A percentile compares a stretch with the other conserved stretches of the same genome.
Conservation (phyloP, 305 asterid genomes). For the Nicotiana rustica region DNA sequence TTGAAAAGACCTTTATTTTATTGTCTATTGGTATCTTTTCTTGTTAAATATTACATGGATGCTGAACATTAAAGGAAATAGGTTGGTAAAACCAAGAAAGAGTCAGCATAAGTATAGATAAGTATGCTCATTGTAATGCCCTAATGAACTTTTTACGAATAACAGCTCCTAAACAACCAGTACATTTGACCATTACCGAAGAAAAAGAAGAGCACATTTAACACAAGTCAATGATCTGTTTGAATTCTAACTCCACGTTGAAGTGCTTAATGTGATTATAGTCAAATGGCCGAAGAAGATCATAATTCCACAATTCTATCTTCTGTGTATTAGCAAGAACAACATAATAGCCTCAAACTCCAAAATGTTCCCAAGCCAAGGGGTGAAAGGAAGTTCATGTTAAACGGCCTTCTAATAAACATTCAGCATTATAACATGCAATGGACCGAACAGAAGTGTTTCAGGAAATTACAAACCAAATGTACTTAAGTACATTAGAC, state of each 20-base stretch:
- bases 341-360: not conserved
- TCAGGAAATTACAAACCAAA: not conserved
- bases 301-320: slow-evolving; percentile 2
- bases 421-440: not conserved
- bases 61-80: not conserved
- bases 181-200: not conserved
- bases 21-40: not conserved
- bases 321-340: not conserved
- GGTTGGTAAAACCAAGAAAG: not conserved
- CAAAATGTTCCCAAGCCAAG: not conserved
- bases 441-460: not conserved
- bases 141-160: not conserved
- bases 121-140: slow-evolving; percentile 5
- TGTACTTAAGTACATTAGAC: not conserved
- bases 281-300: not conserved
- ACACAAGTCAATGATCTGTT: not conserved
- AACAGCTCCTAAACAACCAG: not conserved
- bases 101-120: not conserved
- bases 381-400: not conserved
- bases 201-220: not conserved
- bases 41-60: not conserved
- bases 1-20: not conserved
- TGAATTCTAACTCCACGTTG: not conserved
- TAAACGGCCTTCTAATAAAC: not conserved
- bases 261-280: not conserved